Conservation (phyloP, 208 protist genomes). For the Trypanosoma cruzi region DNA sequence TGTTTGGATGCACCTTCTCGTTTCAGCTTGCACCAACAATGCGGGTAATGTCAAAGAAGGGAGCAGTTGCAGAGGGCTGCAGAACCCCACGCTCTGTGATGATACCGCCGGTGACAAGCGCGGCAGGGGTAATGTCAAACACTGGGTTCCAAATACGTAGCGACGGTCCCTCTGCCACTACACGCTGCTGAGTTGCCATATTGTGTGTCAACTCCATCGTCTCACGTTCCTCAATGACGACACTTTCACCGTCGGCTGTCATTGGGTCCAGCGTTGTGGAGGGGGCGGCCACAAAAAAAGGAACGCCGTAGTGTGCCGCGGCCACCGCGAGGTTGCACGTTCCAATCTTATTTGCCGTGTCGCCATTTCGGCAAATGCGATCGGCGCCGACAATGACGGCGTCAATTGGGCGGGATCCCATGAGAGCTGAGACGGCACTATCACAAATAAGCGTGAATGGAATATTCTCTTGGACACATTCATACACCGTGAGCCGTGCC, state of each 20-base stretch:
- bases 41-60: constrained; percentile 63
- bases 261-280: constrained; percentile 92
- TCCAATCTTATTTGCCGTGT: constrained; percentile 97
- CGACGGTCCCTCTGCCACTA: constrained; percentile 83
- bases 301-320: constrained; percentile 89
- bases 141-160: constrained; percentile 96
- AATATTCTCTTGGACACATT: constrained; percentile 94
- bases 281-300: constrained; percentile 94
- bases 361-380: constrained; percentile 94
- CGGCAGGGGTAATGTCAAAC: constrained; percentile 96
- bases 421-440: constrained; percentile 82
- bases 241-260: constrained; percentile 69
- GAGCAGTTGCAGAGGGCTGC: constrained; percentile 37
- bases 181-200: constrained; percentile 70
- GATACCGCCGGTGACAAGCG: constrained; percentile 94
- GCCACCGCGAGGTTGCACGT: constrained; percentile 94
- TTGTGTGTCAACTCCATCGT: constrained; percentile 91
- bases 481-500: constrained; percentile 94
- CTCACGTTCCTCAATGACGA: constrained; percentile 94
- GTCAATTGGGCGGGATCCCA: constrained; percentile 63
- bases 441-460: constrained; percentile 93
- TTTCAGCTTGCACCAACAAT: constrained; percentile 14
- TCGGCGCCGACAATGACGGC: constrained; percentile 95
- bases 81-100: constrained; percentile 93
- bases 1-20: not conserved